Conservation (phyloP, 306 rosid genomes). For the Leucaena leucocephala region DNA sequence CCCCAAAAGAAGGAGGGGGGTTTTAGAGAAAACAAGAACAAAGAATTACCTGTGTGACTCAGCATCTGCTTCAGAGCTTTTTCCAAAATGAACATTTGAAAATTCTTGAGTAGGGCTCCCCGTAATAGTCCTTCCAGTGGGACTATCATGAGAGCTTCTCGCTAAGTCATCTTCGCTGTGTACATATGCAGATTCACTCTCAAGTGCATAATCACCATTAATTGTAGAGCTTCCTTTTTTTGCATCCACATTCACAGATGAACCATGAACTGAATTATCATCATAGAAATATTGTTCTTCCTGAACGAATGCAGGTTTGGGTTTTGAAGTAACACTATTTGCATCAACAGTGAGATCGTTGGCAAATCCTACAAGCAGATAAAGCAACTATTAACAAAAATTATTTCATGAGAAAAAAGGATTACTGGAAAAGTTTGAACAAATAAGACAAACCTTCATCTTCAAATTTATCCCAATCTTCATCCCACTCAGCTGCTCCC, state of each 20-base stretch:
- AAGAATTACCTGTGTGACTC: constrained; percentile 65
- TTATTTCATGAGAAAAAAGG: constrained; percentile 26
- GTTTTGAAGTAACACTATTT: constrained; percentile 50
- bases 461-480: constrained; percentile 99
- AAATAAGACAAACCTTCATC: constrained; percentile 73
- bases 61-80: constrained; percentile 65
- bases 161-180: constrained; percentile 70
- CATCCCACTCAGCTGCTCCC: constrained; percentile 90
- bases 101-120: constrained; percentile 72
- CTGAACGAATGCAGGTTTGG: constrained; percentile 46
- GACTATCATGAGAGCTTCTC: constrained; percentile 78
- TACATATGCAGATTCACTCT: constrained; percentile 63
- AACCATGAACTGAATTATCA: constrained; percentile 53
- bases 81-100: constrained; percentile 55
- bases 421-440: background rate
- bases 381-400: constrained; percentile 30
- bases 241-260: constrained; percentile 55
- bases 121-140: constrained; percentile 58
- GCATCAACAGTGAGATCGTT: constrained; percentile 62
- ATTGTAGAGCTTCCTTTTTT: constrained; percentile 45
- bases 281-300: constrained; percentile 55
- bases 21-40: background rate
- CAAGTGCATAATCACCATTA: constrained; percentile 54
- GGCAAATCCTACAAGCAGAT: constrained; percentile 72
- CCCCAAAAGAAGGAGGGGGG: background rate